Base-by-base conservation (phyloP, 108 stramenopile species). In the Aureococcus anophagefferens region DNA sequence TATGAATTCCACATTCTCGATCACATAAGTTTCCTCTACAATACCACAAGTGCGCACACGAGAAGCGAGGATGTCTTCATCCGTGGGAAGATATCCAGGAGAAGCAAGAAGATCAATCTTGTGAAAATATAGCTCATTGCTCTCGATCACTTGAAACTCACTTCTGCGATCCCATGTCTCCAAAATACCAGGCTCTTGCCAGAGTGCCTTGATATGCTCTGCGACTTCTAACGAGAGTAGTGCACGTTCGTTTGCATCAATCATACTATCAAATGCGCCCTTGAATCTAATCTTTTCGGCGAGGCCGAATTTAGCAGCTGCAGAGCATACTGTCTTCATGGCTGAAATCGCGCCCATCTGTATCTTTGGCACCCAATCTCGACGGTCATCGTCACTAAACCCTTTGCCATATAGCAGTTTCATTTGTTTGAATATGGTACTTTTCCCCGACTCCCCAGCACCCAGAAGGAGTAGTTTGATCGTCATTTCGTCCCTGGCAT, bases 351-450 rank as follows among this genome's bases (percentile, higher is more conserved):
- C 35, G 63, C 77, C 77, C 11, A 45, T 30, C 31, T 74, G 62
- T 0, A 80, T 62, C 11, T 68, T n/a, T 30, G 69, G 32, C 28
- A 62, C 33, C 31, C 44, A 36, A 35, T 72, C 30, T 4, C 18
- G 21, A 13, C 77, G 59, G 35, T 81, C 81, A 16, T 64, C 66
- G 1, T 78, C 74, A 25, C 31, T 30, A 35, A 74, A 81, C 15
- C 74, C 74, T 9, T 33, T n/a, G 46, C 81, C 81, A 68, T 78
- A 78, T 4, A 81, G 30, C 28, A 81, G 70, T 35, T 59, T 63
- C 77, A 81, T 81, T 32, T 81, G 81, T 71, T 81, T 81, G 71
- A 81, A 81, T 46, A 81, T 75, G 35, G 81, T 81, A 18, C 70
- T 72, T 69, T 81, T 81, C 31, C 81, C 81, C 14, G 77, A 78